Conservation (phyloP, 768 basidiomycete species). For the Naganishia vishniacii region DNA sequence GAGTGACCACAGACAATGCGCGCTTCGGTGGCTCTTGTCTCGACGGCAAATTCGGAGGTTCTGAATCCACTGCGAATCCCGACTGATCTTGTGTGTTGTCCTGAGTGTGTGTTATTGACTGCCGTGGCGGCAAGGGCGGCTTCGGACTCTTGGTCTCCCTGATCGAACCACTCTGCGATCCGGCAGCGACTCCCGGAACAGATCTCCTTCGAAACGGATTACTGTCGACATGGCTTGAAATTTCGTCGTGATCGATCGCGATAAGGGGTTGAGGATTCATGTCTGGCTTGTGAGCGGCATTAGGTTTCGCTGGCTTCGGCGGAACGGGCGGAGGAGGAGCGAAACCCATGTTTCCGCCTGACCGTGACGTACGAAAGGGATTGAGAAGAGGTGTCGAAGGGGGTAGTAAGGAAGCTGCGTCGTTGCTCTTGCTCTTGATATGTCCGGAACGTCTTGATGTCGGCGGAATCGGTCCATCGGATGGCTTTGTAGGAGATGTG, state of each 20-base stretch:
- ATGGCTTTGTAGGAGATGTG: background rate
- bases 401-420: background rate
- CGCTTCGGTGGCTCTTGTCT: background rate
- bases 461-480: background rate
- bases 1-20: no score
- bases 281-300: background rate
- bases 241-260: background rate
- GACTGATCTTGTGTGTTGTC: background rate
- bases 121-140: slow-evolving; percentile 1
- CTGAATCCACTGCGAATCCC: background rate
- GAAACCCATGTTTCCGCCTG: background rate
- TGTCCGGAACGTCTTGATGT: background rate
- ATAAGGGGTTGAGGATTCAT: background rate
- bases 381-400: slow-evolving; percentile 11
- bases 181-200: background rate
- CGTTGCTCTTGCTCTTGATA: slow-evolving; percentile 7
- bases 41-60: background rate
- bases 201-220: slow-evolving; percentile 9
- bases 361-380: background rate
- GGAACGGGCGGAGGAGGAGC: slow-evolving; percentile 9
- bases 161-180: no score
- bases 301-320: background rate
- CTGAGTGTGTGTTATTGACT: background rate
- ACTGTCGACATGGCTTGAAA: slow-evolving; percentile 3
- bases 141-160: background rate